Percentiles rank a stretch among this genome's conserved stretches.
phyloP scores from a whole-genome alignment of 306 rosid genomes.

The Amphicarpaea edgeworthii region DNA sequence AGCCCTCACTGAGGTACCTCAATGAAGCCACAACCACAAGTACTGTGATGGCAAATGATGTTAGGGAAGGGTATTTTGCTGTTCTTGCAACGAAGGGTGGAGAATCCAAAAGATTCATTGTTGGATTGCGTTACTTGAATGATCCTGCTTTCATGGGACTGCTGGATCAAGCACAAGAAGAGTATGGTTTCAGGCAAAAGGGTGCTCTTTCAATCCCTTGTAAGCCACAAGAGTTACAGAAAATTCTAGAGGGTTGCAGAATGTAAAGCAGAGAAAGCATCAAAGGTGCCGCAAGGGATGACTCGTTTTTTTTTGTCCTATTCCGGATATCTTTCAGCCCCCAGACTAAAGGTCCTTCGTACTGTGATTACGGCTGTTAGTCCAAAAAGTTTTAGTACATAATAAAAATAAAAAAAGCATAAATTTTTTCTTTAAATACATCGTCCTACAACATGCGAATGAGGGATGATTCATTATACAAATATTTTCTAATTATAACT shows the following conservation, averaged over 20 bases:
- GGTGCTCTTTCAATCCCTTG: slow-evolving; percentile 72
- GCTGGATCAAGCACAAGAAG: slow-evolving; percentile 62
- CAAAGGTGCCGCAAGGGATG: no score
- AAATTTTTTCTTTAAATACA: no score
- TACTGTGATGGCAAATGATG: not conserved
- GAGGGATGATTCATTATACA: no score
- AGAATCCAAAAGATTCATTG: slow-evolving; percentile 58
- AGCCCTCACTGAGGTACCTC: slow-evolving; percentile 9
- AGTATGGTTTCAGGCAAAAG: slow-evolving; percentile 51
- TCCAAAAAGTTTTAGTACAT: no score
- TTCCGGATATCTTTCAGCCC: no score
- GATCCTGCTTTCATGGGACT: slow-evolving; percentile 62
- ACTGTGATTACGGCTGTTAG: no score
- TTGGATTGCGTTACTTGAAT: slow-evolving; percentile 54
- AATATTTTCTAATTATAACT: no score
- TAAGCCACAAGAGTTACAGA: slow-evolving; percentile 57
- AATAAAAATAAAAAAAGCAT: no score
- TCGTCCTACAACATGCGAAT: no score
- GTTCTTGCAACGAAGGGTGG: slow-evolving; percentile 61
- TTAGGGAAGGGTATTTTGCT: slow-evolving; percentile 44
- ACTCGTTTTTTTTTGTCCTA: no score
- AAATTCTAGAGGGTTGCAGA: slow-evolving; percentile 48
- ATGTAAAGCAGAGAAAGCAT: no score
- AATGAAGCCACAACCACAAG: slow-evolving; percentile 34
- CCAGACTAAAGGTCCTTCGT: no score